Evolutionary conservation across 1,284 basidiomycete genomes (phyloP).

Genomic region (Ustilago lituana): DNA sequence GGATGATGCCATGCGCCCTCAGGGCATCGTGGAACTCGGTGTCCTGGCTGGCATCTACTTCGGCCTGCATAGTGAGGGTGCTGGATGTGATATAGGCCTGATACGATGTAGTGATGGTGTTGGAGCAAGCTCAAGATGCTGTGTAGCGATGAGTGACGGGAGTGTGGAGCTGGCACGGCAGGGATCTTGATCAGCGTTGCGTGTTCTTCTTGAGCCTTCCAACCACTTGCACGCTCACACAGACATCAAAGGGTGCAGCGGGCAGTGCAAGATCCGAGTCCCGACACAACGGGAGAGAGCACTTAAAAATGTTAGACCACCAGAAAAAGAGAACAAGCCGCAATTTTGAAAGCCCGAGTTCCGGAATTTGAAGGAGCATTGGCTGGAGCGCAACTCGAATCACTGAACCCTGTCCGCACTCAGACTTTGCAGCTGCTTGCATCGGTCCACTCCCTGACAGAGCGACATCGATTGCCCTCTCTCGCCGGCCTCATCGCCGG

Average conservation of each 20-base stretch:
- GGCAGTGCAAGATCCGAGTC: slow-evolving; percentile 10
- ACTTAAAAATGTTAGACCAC: too few relatives aligned
- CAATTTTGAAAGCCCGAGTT: too few relatives aligned
- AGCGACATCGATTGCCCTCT: neutral
- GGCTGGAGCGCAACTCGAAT: too few relatives aligned
- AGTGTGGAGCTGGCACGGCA: slow-evolving; percentile 3
- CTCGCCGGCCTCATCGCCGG: slow-evolving; percentile 6
- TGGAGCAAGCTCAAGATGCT: neutral
- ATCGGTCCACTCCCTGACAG: too few relatives aligned
- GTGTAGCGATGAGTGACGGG: neutral
- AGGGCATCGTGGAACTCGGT: slow-evolving; percentile 66
- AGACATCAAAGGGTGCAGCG: slow-evolving; percentile 1
- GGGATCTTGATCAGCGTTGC: neutral
- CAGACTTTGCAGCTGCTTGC: too few relatives aligned
- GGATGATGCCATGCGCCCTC: slow-evolving; percentile 64
- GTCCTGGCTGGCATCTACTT: slow-evolving; percentile 57
- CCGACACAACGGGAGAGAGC: slow-evolving; percentile 2
- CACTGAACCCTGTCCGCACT: too few relatives aligned
- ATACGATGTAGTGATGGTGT: neutral
- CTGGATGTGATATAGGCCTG: neutral
- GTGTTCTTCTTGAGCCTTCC: slow-evolving; percentile 19
- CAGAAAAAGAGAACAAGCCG: too few relatives aligned
- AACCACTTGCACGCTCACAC: slow-evolving; percentile 1
- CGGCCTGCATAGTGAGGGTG: slow-evolving; percentile 43
- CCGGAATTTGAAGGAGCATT: too few relatives aligned